A percentile compares a stretch with the other conserved stretches of the same genome.
Evolutionary conservation across 2,329 filamentous ascomycete genomes (phyloP).

Genomic region (Curvularia spicifera): DNA sequence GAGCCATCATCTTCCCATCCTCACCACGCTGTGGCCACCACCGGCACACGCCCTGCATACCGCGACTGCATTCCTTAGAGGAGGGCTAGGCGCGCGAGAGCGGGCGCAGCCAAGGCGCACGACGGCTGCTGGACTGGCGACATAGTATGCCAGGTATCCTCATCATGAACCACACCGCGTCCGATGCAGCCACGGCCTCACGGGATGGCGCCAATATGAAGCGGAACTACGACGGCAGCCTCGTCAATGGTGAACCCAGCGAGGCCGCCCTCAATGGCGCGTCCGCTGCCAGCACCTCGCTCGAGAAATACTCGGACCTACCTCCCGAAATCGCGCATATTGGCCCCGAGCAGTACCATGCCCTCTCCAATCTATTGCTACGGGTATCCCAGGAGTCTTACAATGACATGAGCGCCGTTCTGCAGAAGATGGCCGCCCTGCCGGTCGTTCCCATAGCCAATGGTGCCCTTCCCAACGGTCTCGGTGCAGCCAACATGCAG

Average conservation of each 20-base stretch:
- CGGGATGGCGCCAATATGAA: conserved; percentile 42
- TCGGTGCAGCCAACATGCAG: conserved; percentile 38
- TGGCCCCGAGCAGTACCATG: conserved; percentile 72
- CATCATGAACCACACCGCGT: conserved; percentile 56
- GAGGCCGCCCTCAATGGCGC: conserved; percentile 26
- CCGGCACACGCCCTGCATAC: not conserved
- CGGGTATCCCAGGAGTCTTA: conserved; percentile 84
- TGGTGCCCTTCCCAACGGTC: conserved; percentile 48
- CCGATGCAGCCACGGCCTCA: conserved; percentile 41
- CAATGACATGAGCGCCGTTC: conserved; percentile 73
- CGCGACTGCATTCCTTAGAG: not conserved
- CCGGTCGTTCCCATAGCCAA: conserved; percentile 64
- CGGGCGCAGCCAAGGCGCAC: conserved; percentile 42
- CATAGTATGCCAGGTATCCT: conserved; percentile 58
- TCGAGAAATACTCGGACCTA: conserved; percentile 38
- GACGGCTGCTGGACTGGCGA: conserved; percentile 36
- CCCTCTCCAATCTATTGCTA: conserved; percentile 75
- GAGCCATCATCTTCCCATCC: not conserved
- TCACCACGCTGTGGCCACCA: not conserved
- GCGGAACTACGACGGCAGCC: conserved; percentile 37
- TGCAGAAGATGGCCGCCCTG: conserved; percentile 73
- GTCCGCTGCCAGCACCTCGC: conserved; percentile 14
- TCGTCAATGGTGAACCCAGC: conserved; percentile 39
- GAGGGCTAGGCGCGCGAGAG: conserved; percentile 13
- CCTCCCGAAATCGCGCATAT: conserved; percentile 70